Evolutionary conservation across 2,329 filamentous ascomycete genomes (phyloP), one percentile per base, ranked within the genome.

Genomic region (Penicillium carneum): DNA sequence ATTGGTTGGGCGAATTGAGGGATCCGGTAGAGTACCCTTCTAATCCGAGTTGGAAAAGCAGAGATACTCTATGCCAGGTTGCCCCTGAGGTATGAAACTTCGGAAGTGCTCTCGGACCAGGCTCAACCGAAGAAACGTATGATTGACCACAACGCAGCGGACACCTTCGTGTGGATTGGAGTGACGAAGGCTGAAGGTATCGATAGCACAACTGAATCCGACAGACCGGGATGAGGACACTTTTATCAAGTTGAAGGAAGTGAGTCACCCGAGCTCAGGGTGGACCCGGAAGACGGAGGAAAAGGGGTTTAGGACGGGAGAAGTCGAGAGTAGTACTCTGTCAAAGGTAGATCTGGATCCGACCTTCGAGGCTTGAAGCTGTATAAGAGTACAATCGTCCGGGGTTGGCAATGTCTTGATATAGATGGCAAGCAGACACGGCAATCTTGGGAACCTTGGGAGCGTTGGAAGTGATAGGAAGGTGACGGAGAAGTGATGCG

Each of bases 51-150:
- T 47, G 66, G 67, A 69, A 66, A 57, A 61, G 61, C 29, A 62
- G 61, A 66, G 64, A 59, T 65, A 62, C 65, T 69, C 67, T 59
- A 65, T 51, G 59, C 66, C 68, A 70, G 68, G 63, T 68, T 66
- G 57, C 57, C 68, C 68, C 68, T 43, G 38, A 33, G 41, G 51
- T 49, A 53, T 42, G 52, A 38, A 42, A 60, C 41, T 55, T 57
- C 57, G 51, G 39, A 48, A 53, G 39, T 47, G 50, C 56, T 54
- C 45, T 61, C 36, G 31, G 29, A 29, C 20, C 36, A 59, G 36
- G 51, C 55, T 63, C 31, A 18, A 38, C 36, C 9, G 36, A 52
- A 52, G 59, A 34, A 34, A 53, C n/a, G 55, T 65, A 59, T 34
- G 20, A 14, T 26, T 43, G 14, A 38, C 45, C 38, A 45, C 36